phyloP scores from a whole-genome alignment of 352 stramenopile genomes.

The Phytophthora pluvialis region DNA sequence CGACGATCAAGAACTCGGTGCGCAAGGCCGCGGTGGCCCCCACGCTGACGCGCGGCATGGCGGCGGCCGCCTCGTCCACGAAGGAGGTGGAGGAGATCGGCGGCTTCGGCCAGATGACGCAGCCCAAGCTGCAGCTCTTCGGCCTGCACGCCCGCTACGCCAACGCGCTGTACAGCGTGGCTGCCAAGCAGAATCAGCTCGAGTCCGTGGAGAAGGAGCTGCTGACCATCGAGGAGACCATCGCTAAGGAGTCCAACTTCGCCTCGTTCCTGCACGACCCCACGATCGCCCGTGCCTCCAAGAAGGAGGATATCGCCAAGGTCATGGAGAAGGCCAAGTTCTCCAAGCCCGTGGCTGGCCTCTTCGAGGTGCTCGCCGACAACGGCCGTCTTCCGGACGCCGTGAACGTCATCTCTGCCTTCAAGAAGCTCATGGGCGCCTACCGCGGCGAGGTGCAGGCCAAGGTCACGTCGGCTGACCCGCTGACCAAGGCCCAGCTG shows the following conservation, averaged over 20 bases:
- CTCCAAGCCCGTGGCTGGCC: slow-evolving; percentile 93
- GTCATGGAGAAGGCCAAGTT: slow-evolving; percentile 92
- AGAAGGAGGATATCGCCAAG: slow-evolving; percentile 94
- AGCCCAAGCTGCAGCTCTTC: slow-evolving; percentile 95
- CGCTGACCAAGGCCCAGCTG: slow-evolving; percentile 92
- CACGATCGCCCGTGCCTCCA: slow-evolving; percentile 94
- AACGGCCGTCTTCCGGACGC: slow-evolving; percentile 94
- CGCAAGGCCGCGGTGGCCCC: slow-evolving; percentile 50
- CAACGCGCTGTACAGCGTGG: slow-evolving; percentile 97
- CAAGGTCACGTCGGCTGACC: slow-evolving; percentile 96
- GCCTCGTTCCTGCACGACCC: slow-evolving; percentile 96
- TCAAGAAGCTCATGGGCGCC: slow-evolving; percentile 95
- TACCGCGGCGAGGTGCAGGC: slow-evolving; percentile 95
- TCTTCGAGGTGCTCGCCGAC: slow-evolving; percentile 96
- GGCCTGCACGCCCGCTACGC: slow-evolving; percentile 96
- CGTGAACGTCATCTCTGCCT: slow-evolving; percentile 89
- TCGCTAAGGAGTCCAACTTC: slow-evolving; percentile 91
- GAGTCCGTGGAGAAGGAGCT: slow-evolving; percentile 90
- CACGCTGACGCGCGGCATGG: slow-evolving; percentile 48
- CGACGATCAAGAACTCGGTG: slow-evolving; percentile 72
- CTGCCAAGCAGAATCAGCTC: slow-evolving; percentile 87
- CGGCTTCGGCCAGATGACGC: slow-evolving; percentile 81
- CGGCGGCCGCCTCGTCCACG: slow-evolving; percentile 36
- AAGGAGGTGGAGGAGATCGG: slow-evolving; percentile 73
- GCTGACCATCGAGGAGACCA: slow-evolving; percentile 83